phyloP scores from a whole-genome alignment of 2,329 filamentous ascomycete genomes.

The Penicillium hordei region DNA sequence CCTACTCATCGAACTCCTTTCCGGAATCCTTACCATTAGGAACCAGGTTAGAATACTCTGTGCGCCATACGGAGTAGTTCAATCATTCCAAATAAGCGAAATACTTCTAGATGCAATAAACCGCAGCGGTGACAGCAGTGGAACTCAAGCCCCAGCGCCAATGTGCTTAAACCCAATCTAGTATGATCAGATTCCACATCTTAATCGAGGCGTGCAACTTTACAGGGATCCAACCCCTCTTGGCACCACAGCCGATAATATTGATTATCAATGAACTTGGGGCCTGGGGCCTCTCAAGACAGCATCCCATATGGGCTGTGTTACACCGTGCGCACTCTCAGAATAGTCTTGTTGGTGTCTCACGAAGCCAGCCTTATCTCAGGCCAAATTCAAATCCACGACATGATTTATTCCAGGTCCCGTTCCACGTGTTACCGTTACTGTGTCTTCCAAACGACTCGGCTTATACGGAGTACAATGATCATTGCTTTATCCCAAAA shows the following conservation, averaged over 20 bases:
- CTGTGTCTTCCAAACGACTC: background rate
- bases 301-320: background rate
- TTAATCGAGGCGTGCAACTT: background rate
- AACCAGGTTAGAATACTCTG: background rate
- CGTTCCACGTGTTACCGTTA: slow-evolving; percentile 2
- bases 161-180: background rate
- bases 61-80: background rate
- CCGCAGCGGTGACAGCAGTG: background rate
- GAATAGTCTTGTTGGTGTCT: background rate
- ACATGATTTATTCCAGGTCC: background rate
- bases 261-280: background rate
- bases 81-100: background rate
- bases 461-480: background rate
- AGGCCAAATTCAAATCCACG: background rate
- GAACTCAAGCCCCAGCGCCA: background rate
- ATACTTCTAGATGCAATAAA: slow-evolving; percentile 2
- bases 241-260: background rate
- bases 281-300: background rate
- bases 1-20: background rate
- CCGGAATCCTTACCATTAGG: background rate
- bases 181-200: background rate
- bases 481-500: background rate
- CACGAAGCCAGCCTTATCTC: background rate
- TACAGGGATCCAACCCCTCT: background rate
- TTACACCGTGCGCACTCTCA: background rate